A percentile compares a stretch with the other conserved stretches of the same genome.
phyloP scores from a whole-genome alignment of 129 eudicot species.

The Erigeron canadensis region DNA sequence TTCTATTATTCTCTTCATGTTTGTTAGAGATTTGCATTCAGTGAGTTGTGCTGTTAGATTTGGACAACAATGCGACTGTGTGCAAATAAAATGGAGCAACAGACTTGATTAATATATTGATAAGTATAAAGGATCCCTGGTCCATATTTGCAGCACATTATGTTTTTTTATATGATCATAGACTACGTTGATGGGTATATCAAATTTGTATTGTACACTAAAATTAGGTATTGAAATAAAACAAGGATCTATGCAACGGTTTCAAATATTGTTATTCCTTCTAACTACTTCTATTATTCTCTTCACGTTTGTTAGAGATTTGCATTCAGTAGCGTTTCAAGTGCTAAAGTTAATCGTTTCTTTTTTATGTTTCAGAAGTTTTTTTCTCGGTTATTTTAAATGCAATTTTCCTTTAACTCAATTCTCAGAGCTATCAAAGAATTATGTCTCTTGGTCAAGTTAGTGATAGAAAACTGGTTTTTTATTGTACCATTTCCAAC shows the following conservation, averaged over 20 bases:
- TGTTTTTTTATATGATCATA: too few relatives aligned
- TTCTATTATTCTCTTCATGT: neutral
- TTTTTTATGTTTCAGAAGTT: neutral
- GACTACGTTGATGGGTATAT: neutral
- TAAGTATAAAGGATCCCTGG: neutral
- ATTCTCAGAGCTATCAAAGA: neutral
- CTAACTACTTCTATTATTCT: neutral
- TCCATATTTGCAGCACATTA: neutral
- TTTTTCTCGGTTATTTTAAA: too few relatives aligned
- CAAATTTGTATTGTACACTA: neutral
- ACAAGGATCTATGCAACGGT: neutral
- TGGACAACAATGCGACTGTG: neutral
- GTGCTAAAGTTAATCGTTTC: neutral
- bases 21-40: neutral
- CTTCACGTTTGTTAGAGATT: conserved; percentile 8
- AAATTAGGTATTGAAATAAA: neutral
- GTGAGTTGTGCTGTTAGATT: conserved; percentile 16
- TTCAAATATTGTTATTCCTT: neutral
- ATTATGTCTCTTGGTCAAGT: conserved; percentile 3
- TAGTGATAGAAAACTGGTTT: conserved; percentile 4
- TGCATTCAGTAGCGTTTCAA: neutral
- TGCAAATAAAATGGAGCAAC: conserved; percentile 11
- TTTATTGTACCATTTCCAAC: neutral
- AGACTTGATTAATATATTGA: conserved; percentile 4
- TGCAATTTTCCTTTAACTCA: neutral